Evolutionary conservation across 805 yeast species (phyloP).

Genomic region (Sugiyamaella smithiae): DNA sequence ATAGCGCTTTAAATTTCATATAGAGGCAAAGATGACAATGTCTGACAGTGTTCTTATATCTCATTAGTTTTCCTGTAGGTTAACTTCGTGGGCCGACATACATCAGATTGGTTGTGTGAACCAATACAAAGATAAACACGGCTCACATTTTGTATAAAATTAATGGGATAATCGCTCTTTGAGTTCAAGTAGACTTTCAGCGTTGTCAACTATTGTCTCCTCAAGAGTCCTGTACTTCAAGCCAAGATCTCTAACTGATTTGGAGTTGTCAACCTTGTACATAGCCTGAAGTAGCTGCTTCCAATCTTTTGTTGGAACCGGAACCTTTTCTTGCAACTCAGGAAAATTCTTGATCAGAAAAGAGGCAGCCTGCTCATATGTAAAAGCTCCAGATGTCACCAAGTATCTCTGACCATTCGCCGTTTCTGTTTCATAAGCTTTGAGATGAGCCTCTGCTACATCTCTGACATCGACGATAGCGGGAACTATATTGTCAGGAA

Average conservation of each 20-base stretch:
- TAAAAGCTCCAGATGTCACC: constrained; percentile 24
- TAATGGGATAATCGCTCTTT: not conserved
- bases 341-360: constrained; percentile 23
- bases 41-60: too few species aligned
- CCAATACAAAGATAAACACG: too few species aligned
- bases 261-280: constrained; percentile 9
- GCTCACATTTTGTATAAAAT: too few species aligned
- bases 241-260: constrained; percentile 12
- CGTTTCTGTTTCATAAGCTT: constrained; percentile 39
- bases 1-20: too few species aligned
- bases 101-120: too few species aligned
- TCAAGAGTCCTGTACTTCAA: constrained; percentile 13
- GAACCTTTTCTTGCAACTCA: constrained; percentile 12
- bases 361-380: constrained; percentile 18
- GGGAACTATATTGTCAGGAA: constrained; percentile 16
- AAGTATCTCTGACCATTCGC: constrained; percentile 29
- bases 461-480: constrained; percentile 55
- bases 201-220: constrained; percentile 15
- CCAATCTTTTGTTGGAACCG: not conserved
- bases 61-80: too few species aligned
- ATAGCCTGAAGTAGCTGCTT: not conserved
- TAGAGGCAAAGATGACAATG: too few species aligned
- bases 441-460: constrained; percentile 55
- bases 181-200: constrained; percentile 11
- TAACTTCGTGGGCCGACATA: too few species aligned